Evolutionary conservation across 2,329 filamentous ascomycete genomes (phyloP).

Genomic region (Alternaria sp.): DNA sequence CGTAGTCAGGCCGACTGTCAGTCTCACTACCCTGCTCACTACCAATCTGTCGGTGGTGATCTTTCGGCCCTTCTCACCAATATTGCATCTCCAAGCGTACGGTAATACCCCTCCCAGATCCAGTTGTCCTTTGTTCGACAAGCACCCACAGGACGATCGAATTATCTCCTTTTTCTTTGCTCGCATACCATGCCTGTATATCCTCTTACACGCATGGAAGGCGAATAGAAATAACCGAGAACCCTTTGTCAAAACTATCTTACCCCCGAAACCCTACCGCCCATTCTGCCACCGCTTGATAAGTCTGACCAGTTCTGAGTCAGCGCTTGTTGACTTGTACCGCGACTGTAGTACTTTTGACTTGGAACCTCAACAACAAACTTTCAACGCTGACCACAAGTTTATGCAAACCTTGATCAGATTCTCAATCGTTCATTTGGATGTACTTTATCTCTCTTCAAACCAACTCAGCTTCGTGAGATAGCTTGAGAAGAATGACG

Average conservation of each 20-base stretch:
- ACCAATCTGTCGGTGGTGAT: conserved; percentile 1
- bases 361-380: neutral
- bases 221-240: neutral
- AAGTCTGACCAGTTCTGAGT: neutral
- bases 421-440: neutral
- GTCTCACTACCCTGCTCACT: conserved; percentile 1
- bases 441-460: neutral
- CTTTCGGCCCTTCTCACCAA: conserved; percentile 1
- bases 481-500: neutral
- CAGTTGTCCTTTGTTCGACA: neutral
- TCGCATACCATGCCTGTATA: neutral
- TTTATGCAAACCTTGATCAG: neutral
- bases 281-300: neutral
- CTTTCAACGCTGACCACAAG: neutral
- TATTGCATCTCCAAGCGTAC: neutral
- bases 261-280: neutral
- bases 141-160: neutral
- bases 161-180: neutral
- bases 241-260: neutral
- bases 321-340: neutral
- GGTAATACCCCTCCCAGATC: neutral
- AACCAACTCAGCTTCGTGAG: neutral
- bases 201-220: neutral
- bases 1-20: conserved; percentile 3
- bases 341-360: neutral